phyloP scores from a whole-genome alignment of 441 rosid genomes.

The Eutrema salsugineum region DNA sequence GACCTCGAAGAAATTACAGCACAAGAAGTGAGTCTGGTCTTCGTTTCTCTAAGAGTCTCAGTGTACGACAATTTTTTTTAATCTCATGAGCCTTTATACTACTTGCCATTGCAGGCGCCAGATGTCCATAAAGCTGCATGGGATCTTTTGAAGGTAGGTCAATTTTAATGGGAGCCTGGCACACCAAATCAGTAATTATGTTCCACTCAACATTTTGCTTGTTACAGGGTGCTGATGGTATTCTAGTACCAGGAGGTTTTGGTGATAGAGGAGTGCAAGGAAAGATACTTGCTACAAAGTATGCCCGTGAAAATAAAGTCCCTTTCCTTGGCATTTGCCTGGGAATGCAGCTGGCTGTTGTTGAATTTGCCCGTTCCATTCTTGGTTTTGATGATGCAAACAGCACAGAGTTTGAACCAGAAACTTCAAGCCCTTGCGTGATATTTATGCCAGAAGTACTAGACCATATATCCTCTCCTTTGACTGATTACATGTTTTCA shows the following conservation, averaged over 20 bases:
- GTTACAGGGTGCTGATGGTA: constrained; percentile 79
- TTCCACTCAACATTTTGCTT: constrained; percentile 7
- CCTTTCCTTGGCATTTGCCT: constrained; percentile 98
- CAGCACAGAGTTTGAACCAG: constrained; percentile 84
- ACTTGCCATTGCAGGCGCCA: constrained; percentile 39
- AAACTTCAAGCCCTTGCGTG: constrained; percentile 75
- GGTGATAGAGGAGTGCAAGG: constrained; percentile 98
- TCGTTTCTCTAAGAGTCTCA: neutral
- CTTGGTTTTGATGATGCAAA: constrained; percentile 79
- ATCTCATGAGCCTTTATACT: neutral
- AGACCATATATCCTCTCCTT: neutral
- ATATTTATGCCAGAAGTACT: constrained; percentile 96
- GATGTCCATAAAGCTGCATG: constrained; percentile 54
- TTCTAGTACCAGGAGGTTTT: constrained; percentile 99
- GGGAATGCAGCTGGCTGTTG: constrained; percentile 98
- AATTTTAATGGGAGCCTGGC: neutral
- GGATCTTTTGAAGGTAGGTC: constrained; percentile 53
- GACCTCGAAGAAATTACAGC: constrained; percentile 71
- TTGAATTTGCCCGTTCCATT: constrained; percentile 87
- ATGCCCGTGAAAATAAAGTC: constrained; percentile 78
- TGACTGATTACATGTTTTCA: neutral
- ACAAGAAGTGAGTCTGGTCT: constrained; percentile 41
- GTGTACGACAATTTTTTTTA: neutral
- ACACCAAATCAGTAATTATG: neutral
- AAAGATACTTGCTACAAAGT: constrained; percentile 84